Conservation (phyloP, 148 eudicot species). For the Limonium bicolor region DNA sequence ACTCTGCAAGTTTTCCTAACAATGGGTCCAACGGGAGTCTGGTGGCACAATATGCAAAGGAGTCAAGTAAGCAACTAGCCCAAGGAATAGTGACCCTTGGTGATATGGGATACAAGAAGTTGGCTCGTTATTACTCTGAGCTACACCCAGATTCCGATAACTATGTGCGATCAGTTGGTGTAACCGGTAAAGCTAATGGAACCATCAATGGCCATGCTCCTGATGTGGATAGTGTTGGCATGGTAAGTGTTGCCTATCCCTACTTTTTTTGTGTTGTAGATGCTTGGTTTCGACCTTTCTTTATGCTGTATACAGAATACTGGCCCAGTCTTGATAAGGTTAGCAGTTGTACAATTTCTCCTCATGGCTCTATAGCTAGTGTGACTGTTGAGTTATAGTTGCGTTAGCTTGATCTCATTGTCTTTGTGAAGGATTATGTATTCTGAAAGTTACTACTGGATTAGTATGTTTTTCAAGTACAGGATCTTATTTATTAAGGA, state of each 20-base stretch:
- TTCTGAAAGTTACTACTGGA: too few species aligned
- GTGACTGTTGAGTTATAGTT: too few species aligned
- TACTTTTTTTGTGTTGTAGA: too few species aligned
- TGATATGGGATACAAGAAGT: constrained; percentile 61
- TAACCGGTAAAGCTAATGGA: constrained; percentile 35
- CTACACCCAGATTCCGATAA: constrained; percentile 39
- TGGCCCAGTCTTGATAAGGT: too few species aligned
- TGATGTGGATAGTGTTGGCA: constrained; percentile 50
- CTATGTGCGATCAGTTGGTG: constrained; percentile 19
- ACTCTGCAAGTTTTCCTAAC: constrained; percentile 18
- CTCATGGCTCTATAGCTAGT: too few species aligned
- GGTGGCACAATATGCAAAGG: constrained; percentile 73
- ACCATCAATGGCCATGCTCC: constrained; percentile 21
- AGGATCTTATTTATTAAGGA: too few species aligned
- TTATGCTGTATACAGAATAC: too few species aligned
- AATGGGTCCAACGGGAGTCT: constrained; percentile 47
- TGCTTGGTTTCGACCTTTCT: too few species aligned
- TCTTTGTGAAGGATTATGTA: too few species aligned
- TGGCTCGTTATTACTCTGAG: constrained; percentile 70
- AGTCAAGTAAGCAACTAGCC: constrained; percentile 86
- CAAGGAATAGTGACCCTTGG: constrained; percentile 73
- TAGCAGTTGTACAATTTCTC: too few species aligned
- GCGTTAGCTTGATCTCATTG: too few species aligned
- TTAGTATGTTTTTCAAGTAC: too few species aligned
- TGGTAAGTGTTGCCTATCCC: constrained; percentile 57